Evolutionary conservation across 345 rosid genomes (phyloP).

Genomic region (Melaleuca alternifolia): DNA sequence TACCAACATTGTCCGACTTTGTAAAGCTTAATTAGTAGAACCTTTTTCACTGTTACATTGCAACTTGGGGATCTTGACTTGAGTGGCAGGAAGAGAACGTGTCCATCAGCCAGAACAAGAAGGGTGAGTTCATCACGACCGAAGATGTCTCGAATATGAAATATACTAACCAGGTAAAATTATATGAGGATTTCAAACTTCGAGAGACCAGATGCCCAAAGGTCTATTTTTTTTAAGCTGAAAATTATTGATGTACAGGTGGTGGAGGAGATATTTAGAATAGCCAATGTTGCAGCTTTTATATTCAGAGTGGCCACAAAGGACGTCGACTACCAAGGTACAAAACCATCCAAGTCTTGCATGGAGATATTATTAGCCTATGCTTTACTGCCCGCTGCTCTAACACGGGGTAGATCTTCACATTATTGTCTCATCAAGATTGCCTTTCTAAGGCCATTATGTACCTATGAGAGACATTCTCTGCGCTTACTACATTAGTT

Average conservation of each 20-base stretch:
- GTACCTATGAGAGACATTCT: background rate
- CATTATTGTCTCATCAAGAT: background rate
- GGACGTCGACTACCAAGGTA: conserved; percentile 23
- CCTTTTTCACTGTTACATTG: background rate
- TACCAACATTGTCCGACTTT: background rate
- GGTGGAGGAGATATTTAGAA: conserved; percentile 30
- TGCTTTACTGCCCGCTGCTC: background rate
- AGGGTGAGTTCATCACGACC: conserved; percentile 19
- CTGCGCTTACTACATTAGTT: no score
- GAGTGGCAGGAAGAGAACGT: conserved; percentile 30
- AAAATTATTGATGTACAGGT: conserved; percentile 5
- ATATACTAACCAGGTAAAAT: conserved; percentile 21
- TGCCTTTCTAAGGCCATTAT: background rate
- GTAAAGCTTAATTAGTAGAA: background rate
- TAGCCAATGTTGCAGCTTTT: conserved; percentile 16
- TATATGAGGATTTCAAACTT: background rate
- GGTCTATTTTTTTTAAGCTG: background rate
- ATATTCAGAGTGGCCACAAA: conserved; percentile 3
- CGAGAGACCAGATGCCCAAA: background rate
- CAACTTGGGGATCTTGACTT: background rate
- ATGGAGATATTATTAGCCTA: background rate
- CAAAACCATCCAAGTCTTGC: background rate
- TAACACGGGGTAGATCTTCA: background rate
- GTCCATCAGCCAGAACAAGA: conserved; percentile 6
- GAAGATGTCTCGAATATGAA: conserved; percentile 23